These are phyloP conservation scores for Fusarium sarcochroum DNA, from an alignment of 2,329 filamentous ascomycete species.

Conservation along the genomic window DNA sequence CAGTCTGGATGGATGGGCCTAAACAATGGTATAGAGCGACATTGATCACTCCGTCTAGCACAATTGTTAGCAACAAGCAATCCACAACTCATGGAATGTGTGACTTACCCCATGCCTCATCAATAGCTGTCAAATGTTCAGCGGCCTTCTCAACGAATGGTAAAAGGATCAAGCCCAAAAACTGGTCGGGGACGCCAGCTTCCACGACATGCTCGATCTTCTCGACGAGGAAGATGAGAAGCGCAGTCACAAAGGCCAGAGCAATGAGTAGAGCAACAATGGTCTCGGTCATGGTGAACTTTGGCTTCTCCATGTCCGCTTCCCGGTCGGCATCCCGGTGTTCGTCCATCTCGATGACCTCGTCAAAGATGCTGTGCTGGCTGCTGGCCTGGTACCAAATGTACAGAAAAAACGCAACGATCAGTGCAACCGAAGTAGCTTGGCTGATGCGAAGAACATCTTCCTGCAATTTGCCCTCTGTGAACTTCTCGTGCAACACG, in stretches of 20 bases:
- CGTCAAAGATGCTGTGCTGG: constrained; percentile 73
- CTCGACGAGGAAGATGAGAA: constrained; percentile 77
- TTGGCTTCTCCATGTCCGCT: constrained; percentile 69
- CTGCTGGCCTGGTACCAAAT: constrained; percentile 75
- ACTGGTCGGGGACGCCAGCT: constrained; percentile 52
- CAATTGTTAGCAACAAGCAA: constrained; percentile 3
- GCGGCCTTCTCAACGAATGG: constrained; percentile 79
- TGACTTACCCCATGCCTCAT: constrained; percentile 72
- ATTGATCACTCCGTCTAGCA: constrained; percentile 72
- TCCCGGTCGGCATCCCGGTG: constrained; percentile 70
- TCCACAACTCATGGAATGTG: accelerated
- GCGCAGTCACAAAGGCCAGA: constrained; percentile 71
- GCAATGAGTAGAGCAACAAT: constrained; percentile 70
- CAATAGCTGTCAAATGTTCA: constrained; percentile 77
- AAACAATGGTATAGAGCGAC: constrained; percentile 80
- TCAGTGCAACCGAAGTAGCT: constrained; percentile 72
- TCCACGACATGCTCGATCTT: constrained; percentile 69
- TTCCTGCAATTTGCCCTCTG: constrained; percentile 56
- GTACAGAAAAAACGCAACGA: constrained; percentile 70
- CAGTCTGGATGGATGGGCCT: constrained; percentile 81
- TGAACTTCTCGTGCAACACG: constrained; percentile 49
- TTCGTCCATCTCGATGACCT: constrained; percentile 66
- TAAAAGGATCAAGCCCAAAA: constrained; percentile 71
- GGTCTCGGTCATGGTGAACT: constrained; percentile 76
- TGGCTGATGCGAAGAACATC: constrained; percentile 72